A percentile compares a stretch with the other conserved stretches of the same genome.
phyloP scores from a whole-genome alignment of 495 filamentous ascomycete genomes.

The Poronia punctata region DNA sequence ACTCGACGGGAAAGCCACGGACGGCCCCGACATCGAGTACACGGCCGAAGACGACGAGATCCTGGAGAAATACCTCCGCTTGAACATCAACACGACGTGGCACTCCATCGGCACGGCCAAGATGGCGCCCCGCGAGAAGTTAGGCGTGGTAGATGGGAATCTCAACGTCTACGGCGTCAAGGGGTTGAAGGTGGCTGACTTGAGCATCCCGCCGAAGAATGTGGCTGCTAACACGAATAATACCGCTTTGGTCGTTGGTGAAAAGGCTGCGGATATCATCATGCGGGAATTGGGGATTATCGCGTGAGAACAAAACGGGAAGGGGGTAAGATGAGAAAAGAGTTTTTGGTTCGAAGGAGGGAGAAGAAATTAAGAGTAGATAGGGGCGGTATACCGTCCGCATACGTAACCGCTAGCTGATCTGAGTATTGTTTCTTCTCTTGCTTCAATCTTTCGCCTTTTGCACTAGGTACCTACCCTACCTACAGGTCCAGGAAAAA shows the following conservation, averaged over 20 bases:
- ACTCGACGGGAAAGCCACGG: conserved; percentile 29
- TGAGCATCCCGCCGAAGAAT: conserved; percentile 50
- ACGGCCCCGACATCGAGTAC: conserved; percentile 41
- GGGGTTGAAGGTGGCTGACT: conserved; percentile 41
- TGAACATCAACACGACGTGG: conserved; percentile 43
- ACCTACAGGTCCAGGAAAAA: too few species aligned
- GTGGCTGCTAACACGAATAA: conserved; percentile 57
- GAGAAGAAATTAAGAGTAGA: too few species aligned
- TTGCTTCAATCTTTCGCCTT: too few species aligned
- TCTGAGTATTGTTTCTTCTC: too few species aligned
- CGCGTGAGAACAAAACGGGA: not conserved
- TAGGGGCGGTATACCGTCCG: too few species aligned
- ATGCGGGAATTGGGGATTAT: conserved; percentile 36
- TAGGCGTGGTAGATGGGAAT: conserved; percentile 46
- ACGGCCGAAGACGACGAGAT: conserved; percentile 46
- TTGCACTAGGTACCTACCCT: too few species aligned
- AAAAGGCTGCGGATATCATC: conserved; percentile 55
- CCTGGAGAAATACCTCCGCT: conserved; percentile 39
- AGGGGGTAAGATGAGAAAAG: too few species aligned
- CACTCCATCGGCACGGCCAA: conserved; percentile 46
- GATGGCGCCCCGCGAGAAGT: conserved; percentile 36
- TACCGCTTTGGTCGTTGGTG: conserved; percentile 51
- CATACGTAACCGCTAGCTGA: too few species aligned
- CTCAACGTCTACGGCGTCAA: conserved; percentile 44
- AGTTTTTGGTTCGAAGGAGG: too few species aligned